Percentiles rank a stretch among this genome's conserved stretches.
Evolutionary conservation across 257 asterid species (phyloP).

Genomic region (Nicotiana otophora): DNA sequence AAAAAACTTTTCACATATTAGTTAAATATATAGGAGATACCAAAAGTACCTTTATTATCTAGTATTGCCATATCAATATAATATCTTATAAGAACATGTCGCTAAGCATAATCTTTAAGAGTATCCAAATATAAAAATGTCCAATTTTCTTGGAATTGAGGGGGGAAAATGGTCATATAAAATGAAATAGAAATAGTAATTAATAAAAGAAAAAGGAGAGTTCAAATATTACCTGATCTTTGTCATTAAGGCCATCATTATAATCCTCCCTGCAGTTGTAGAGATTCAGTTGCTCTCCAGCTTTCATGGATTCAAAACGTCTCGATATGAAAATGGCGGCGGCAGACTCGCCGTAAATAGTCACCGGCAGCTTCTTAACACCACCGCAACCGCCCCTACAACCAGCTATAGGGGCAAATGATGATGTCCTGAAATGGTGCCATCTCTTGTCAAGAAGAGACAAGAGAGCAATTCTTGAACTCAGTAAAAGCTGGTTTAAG

Average conservation of each 20-base stretch:
- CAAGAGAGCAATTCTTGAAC: slow-evolving; percentile 8
- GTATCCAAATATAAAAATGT: not conserved
- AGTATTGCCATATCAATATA: too few relatives aligned
- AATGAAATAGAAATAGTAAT: too few relatives aligned
- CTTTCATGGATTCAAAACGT: slow-evolving; percentile 46
- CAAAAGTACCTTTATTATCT: not conserved
- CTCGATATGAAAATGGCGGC: slow-evolving; percentile 16
- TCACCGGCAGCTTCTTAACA: too few relatives aligned
- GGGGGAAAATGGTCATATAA: too few relatives aligned
- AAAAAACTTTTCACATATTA: too few relatives aligned
- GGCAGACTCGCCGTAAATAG: not conserved
- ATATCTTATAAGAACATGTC: too few relatives aligned
- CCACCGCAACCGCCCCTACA: too few relatives aligned
- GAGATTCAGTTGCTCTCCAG: slow-evolving; percentile 37
- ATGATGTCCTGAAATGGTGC: not conserved
- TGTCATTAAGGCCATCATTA: slow-evolving; percentile 13
- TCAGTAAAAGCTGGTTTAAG: slow-evolving; percentile 21
- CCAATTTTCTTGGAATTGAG: not conserved
- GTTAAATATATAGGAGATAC: too few relatives aligned
- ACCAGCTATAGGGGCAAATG: too few relatives aligned
- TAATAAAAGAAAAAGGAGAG: too few relatives aligned
- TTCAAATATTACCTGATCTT: slow-evolving; percentile 34
- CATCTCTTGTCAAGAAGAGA: not conserved
- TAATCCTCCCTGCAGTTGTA: slow-evolving; percentile 14
- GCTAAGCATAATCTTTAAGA: not conserved